phyloP scores from a whole-genome alignment of 2,329 filamentous ascomycete species.

The Nemania abortiva region DNA sequence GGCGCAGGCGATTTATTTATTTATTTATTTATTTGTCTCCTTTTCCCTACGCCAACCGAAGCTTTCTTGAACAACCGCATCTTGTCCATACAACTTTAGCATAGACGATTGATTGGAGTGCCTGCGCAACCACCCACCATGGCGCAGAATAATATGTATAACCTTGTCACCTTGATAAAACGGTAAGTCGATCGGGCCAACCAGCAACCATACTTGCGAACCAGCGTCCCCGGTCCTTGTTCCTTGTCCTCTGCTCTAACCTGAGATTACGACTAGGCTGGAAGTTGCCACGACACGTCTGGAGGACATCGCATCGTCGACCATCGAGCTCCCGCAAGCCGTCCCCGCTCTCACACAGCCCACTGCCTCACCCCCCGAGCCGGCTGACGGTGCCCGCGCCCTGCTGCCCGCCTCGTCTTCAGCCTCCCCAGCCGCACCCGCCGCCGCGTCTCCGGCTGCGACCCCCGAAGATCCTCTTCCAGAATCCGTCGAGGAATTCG shows the following conservation, averaged over 20 bases:
- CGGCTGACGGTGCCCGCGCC: conserved; percentile 54
- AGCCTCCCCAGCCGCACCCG: conserved; percentile 48
- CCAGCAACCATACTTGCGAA: conserved; percentile 19
- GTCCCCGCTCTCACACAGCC: conserved; percentile 60
- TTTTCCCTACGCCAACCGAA: conserved; percentile 1
- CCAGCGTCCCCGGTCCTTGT: conserved; percentile 1
- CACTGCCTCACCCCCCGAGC: conserved; percentile 52
- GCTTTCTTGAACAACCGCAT: background rate
- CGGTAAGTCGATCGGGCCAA: conserved; percentile 71
- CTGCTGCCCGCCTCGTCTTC: conserved; percentile 54
- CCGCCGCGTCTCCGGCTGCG: conserved; percentile 13
- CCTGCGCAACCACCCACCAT: conserved; percentile 57
- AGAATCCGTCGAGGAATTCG: conserved; percentile 87
- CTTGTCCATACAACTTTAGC: background rate
- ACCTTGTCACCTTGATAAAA: conserved; percentile 97
- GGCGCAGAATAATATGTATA: conserved; percentile 90
- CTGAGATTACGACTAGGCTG: conserved; percentile 71
- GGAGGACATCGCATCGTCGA: conserved; percentile 92
- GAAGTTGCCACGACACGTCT: conserved; percentile 96
- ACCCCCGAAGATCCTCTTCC: conserved; percentile 71
- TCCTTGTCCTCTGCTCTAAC: conserved; percentile 13
- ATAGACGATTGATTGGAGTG: conserved; percentile 18
- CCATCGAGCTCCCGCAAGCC: conserved; percentile 69
- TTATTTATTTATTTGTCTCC: conserved; percentile 17
- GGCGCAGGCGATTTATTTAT: conserved; percentile 14